These are phyloP conservation scores for Athelia sp. DNA, from an alignment of 1,284 basidiomycete genomes.

Conservation along the genomic window DNA sequence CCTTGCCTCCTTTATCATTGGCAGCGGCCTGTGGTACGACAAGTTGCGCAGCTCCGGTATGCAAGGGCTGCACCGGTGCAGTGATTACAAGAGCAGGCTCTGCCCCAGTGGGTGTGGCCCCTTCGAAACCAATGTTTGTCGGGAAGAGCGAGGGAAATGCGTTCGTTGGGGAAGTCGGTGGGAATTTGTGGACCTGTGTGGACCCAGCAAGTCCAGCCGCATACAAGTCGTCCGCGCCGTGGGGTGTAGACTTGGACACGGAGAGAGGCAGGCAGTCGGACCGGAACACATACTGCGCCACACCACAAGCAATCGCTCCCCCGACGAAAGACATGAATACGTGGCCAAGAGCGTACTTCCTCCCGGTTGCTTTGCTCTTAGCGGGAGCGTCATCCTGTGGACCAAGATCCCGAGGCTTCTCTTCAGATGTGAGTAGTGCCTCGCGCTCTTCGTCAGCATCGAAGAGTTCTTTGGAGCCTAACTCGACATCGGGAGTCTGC, in stretches of 20 bases:
- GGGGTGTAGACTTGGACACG: conserved; percentile 17
- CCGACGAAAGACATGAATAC: conserved; percentile 37
- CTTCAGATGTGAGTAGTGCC: conserved; percentile 21
- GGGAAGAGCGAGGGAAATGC: conserved; percentile 66
- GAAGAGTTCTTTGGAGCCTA: conserved; percentile 4
- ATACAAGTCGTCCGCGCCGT: conserved; percentile 24
- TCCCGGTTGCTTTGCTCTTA: too few relatives aligned
- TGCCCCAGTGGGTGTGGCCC: conserved; percentile 79
- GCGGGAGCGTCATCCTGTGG: neutral
- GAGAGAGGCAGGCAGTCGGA: neutral
- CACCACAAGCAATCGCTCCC: conserved; percentile 37
- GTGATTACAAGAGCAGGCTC: conserved; percentile 77
- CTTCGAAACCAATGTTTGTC: conserved; percentile 73
- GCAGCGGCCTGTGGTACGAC: conserved; percentile 39
- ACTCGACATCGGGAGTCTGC: conserved; percentile 16
- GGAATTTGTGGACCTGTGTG: conserved; percentile 61
- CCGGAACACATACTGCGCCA: conserved; percentile 30
- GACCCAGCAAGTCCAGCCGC: conserved; percentile 68
- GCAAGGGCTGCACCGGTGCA: conserved; percentile 71
- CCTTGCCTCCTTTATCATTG: conserved; percentile 9
- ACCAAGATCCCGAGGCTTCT: neutral
- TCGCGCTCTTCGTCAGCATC: conserved; percentile 25
- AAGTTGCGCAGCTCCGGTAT: conserved; percentile 66
- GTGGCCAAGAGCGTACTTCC: conserved; percentile 12
- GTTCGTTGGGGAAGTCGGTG: conserved; percentile 71